A percentile compares a stretch with the other conserved stretches of the same genome.
These are phyloP conservation scores for Salix viminalis DNA, from an alignment of 345 rosid species.

Conservation along the genomic window DNA sequence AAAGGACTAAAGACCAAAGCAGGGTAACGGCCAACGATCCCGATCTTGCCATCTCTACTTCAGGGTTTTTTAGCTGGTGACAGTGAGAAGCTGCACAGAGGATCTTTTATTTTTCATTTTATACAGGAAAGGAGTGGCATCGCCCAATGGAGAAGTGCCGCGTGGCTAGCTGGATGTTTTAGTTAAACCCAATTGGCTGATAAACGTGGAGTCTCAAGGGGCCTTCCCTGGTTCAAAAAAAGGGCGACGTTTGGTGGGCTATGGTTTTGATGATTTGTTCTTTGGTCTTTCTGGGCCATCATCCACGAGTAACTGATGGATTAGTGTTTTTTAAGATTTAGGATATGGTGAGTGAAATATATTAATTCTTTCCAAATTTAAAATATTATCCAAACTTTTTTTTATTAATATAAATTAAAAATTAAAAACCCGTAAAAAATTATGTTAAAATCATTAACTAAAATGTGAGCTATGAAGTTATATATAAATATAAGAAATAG, in stretches of 20 bases:
- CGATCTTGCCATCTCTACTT: conserved; percentile 42
- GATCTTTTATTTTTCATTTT: not conserved
- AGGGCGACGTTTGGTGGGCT: not conserved
- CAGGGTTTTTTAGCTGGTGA: not conserved
- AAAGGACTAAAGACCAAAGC: conserved; percentile 35
- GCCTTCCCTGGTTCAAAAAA: not conserved
- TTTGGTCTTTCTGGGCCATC: not conserved
- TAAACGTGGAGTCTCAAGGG: conserved; percentile 8
- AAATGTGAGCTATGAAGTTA: too few species aligned
- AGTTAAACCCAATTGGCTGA: conserved; percentile 5
- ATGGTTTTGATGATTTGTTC: not conserved
- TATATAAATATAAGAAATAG: too few species aligned
- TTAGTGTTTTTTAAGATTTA: not conserved
- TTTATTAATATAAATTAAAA: too few species aligned
- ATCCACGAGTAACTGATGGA: not conserved
- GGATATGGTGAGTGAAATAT: not conserved
- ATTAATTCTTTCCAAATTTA: not conserved
- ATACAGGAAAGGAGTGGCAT: not conserved
- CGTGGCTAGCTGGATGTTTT: conserved; percentile 5
- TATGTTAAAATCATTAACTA: too few species aligned
- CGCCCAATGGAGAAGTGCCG: not conserved
- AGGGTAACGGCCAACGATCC: conserved; percentile 38
- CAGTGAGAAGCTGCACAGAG: not conserved
- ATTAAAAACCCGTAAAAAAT: too few species aligned
- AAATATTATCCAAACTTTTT: not conserved